These are phyloP conservation scores for Termitomyces bulborhizus DNA, from an alignment of 768 basidiomycete species.

Conservation along the genomic window DNA sequence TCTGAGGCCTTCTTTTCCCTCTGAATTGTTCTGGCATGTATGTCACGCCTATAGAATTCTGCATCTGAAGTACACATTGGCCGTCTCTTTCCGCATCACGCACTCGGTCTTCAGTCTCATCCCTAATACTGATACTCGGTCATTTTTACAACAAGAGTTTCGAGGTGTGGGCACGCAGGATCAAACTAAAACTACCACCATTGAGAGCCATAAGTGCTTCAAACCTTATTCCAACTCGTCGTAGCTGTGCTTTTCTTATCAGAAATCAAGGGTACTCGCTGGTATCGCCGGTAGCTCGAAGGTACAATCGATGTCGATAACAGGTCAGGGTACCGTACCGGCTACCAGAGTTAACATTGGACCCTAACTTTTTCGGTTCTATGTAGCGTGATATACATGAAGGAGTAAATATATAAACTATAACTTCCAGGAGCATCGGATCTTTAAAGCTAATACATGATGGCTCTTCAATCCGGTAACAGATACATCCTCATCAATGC, in stretches of 20 bases:
- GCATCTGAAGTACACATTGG: no score
- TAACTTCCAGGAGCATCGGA: background rate
- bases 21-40: no score
- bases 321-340: conserved; percentile 4
- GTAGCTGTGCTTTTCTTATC: background rate
- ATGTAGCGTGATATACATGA: background rate
- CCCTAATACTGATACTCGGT: no score
- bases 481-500: conserved; percentile 17
- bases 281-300: background rate
- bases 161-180: no score
- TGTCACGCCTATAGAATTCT: no score
- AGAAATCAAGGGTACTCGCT: background rate
- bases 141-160: no score
- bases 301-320: conserved; percentile 16
- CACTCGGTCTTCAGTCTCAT: no score
- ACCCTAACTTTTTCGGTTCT: background rate
- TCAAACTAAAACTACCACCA: no score
- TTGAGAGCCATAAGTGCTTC: background rate
- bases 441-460: conserved; percentile 1
- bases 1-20: no score
- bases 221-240: background rate
- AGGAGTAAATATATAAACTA: background rate
- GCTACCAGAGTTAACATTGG: background rate
- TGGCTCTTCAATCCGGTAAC: conserved; percentile 12
- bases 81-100: no score